These are phyloP conservation scores for Vitis hybrid DNA, from an alignment of 177 flowering plant species.

Conservation along the genomic window DNA sequence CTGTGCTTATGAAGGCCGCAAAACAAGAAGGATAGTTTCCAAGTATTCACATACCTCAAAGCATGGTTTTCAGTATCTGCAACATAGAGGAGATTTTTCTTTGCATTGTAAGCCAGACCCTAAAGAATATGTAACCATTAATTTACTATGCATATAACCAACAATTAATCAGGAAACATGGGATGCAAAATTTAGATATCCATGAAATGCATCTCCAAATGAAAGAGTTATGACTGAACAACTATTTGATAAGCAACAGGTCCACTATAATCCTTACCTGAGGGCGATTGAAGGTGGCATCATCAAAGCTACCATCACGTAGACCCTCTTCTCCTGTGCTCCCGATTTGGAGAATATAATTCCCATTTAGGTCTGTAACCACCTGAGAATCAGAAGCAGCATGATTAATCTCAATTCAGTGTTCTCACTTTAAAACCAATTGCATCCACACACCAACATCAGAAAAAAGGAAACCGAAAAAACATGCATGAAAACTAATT, in stretches of 20 bases:
- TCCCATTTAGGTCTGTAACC: constrained; percentile 89
- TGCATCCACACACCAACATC: neutral
- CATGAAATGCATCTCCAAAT: constrained; percentile 13
- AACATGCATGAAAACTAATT: neutral
- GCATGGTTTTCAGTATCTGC: constrained; percentile 99
- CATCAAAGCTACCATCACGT: constrained; percentile 82
- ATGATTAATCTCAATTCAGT: neutral
- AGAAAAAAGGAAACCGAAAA: neutral
- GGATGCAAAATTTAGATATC: neutral
- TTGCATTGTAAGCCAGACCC: constrained; percentile 93
- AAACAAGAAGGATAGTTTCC: constrained; percentile 4
- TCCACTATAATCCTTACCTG: constrained; percentile 47
- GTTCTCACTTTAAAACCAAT: neutral
- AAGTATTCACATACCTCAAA: constrained; percentile 56
- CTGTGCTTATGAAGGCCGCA: neutral
- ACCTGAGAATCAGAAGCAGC: constrained; percentile 49
- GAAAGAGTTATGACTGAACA: neutral
- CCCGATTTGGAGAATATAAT: constrained; percentile 86
- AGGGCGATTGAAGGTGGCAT: constrained; percentile 86
- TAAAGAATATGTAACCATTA: constrained; percentile 20
- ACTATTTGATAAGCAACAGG: neutral
- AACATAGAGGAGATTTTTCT: constrained; percentile 86
- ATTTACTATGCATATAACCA: constrained; percentile 2
- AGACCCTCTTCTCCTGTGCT: constrained; percentile 86
- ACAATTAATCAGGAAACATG: constrained; percentile 5